Evolutionary conservation across 148 eudicot species (phyloP).

Genomic region (Hydrangea macrophylla): DNA sequence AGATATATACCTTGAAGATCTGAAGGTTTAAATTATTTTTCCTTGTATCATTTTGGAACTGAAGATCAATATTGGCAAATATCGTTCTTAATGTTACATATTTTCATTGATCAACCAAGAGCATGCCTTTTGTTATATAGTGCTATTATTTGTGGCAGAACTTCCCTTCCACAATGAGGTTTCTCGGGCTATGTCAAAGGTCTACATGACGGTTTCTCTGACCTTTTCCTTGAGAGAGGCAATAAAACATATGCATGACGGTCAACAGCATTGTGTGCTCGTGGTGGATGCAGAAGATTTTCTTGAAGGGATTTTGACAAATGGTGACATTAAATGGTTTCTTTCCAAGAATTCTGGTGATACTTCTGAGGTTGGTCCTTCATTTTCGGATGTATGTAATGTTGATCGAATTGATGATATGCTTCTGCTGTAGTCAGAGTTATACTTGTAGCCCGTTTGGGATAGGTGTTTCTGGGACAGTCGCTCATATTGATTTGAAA

Average conservation of each 20-base stretch:
- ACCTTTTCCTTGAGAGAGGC: conserved; percentile 64
- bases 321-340: conserved; percentile 69
- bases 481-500: too few species aligned
- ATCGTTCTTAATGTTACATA: background rate
- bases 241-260: conserved; percentile 56
- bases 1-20: conserved; percentile 58
- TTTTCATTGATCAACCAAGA: background rate
- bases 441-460: too few species aligned
- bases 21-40: conserved; percentile 48
- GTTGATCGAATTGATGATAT: conserved; percentile 3
- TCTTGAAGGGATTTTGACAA: conserved; percentile 85
- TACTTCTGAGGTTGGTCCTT: conserved; percentile 34
- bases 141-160: conserved; percentile 13
- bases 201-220: conserved; percentile 47
- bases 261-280: conserved; percentile 59
- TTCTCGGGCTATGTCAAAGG: conserved; percentile 70
- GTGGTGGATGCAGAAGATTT: conserved; percentile 74
- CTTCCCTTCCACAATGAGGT: conserved; percentile 48
- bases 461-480: too few species aligned
- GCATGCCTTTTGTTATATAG: conserved; percentile 4
- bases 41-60: conserved; percentile 7
- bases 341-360: conserved; percentile 43
- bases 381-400: conserved; percentile 58
- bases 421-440: background rate
- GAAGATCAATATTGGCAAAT: background rate